Percentiles rank a stretch among this genome's conserved stretches.
These are phyloP conservation scores for rapeseed (Brassica napus) DNA, from an alignment of 345 rosid species.

Conservation along the genomic window DNA sequence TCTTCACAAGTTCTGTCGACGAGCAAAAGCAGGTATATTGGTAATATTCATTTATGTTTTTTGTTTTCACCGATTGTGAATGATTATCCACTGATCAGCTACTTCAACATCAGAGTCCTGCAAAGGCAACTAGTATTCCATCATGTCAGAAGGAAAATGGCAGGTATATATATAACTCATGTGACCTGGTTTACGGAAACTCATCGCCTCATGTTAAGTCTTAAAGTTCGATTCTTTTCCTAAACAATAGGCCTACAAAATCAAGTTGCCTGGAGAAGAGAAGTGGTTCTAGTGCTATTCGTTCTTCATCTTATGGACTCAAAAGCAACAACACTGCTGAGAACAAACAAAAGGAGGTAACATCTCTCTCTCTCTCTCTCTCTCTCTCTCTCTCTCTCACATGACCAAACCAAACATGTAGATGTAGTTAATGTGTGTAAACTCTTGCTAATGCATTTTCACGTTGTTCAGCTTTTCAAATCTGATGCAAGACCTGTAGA, in stretches of 20 bases:
- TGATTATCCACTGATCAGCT: neutral
- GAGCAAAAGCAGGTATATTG: constrained; percentile 55
- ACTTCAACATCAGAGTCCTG: constrained; percentile 22
- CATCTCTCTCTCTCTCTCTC: neutral
- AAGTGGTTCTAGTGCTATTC: neutral
- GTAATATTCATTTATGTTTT: neutral
- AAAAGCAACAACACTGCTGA: constrained; percentile 16
- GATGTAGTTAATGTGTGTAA: neutral
- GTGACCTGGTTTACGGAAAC: neutral
- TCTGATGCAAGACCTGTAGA: constrained; percentile 30
- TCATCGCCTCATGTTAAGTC: neutral
- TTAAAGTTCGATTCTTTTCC: constrained; percentile 5
- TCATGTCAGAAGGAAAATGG: constrained; percentile 52
- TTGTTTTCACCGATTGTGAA: neutral
- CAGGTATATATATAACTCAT: constrained; percentile 50
- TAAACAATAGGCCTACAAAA: constrained; percentile 23
- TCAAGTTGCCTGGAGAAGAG: constrained; percentile 28
- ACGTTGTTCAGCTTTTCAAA: constrained; percentile 16
- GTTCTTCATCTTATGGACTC: constrained; percentile 19
- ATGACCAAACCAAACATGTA: constrained; percentile 1
- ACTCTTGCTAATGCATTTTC: constrained; percentile 1
- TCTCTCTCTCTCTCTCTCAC: neutral
- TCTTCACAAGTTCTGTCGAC: constrained; percentile 44
- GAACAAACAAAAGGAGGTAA: constrained; percentile 36
- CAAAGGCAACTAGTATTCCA: constrained; percentile 47